Base-by-base conservation (phyloP, 2,329 filamentous ascomycete species). In the Fusarium concolor region DNA sequence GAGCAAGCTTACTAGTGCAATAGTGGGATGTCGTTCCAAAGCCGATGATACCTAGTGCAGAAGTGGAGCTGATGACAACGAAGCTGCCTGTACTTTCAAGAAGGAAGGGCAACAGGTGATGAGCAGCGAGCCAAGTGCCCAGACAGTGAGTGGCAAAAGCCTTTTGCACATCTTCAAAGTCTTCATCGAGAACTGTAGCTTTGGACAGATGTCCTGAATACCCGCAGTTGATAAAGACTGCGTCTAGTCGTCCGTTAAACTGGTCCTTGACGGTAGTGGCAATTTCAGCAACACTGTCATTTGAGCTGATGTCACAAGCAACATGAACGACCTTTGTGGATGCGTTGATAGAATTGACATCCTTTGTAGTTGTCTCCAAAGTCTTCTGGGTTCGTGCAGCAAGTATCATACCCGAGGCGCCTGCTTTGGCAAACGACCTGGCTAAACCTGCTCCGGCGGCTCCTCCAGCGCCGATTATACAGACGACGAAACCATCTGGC, bases 1-100 rank as follows among this genome's bases (percentile, higher is more conserved):
- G 59, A 1, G 57, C 59, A 8, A 62, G n/a, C 5, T 62, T 62
- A 4, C 59, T 62, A 4, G 47, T 17, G 2, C 59, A 62, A 7
- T 62, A 62, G 2, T 62, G 59, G 1, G 59, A 62, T 2, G 59
- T 62, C 9, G 59, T 56, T 7, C 59, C 57, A n/a, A 62, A 62
- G 1, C 59, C 59, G 4, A 2, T 56, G 4, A 62, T 33, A 4
- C 35, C 4, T 8, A 38, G 57, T 3, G 59, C 57, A 0, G 59
- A 62, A 3, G 56, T 43, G 1, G 59, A 56, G 14, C 57, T 62
- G 3, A 62, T 56, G 11, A 46, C 57, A 2, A 62, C 17, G 2
- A 62, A 62, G 5, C 57, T 62, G 1, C 59, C 57, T 9, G 28
- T 37, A 2, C 15, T 47, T 2, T 37, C n/a, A 10, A 62, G 29